Percentiles rank a stretch among this genome's conserved stretches.
phyloP scores from a whole-genome alignment of 176 grass and related monocot species.

The Oryza australiensis region DNA sequence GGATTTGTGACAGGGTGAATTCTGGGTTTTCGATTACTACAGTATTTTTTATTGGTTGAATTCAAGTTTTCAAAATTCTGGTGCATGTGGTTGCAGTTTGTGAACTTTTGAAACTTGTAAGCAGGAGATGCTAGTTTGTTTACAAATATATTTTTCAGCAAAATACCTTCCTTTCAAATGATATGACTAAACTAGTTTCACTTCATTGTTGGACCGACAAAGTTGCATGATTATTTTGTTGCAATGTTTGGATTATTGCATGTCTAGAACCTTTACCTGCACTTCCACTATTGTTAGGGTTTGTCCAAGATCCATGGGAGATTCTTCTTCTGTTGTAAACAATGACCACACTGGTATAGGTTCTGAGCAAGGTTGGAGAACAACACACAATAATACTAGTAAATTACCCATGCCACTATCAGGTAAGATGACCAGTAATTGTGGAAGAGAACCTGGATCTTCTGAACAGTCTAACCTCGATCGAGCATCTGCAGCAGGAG shows the following conservation, averaged over 20 bases:
- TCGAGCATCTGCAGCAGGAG: slow-evolving; percentile 17
- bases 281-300: slow-evolving; percentile 31
- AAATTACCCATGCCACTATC: slow-evolving; percentile 22
- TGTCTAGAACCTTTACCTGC: slow-evolving; percentile 13
- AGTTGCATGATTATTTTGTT: background rate
- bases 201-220: background rate
- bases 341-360: slow-evolving; percentile 3
- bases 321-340: slow-evolving; percentile 28
- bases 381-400: slow-evolving; percentile 41
- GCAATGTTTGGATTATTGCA: background rate
- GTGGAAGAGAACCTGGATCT: slow-evolving; percentile 28
- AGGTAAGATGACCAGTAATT: background rate
- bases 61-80: background rate
- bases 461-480: slow-evolving; percentile 20
- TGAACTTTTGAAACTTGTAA: background rate
- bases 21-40: background rate
- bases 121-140: background rate
- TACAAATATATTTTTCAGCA: background rate
- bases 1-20: background rate
- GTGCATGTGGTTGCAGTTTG: background rate
- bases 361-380: slow-evolving; percentile 44
- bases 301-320: slow-evolving; percentile 25
- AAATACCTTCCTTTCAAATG: slow-evolving; percentile 13
- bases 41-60: background rate
- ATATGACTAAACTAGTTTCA: slow-evolving; percentile 25